Conservation (phyloP, 495 filamentous ascomycete species). For the Parathielavia hyrcaniae region DNA sequence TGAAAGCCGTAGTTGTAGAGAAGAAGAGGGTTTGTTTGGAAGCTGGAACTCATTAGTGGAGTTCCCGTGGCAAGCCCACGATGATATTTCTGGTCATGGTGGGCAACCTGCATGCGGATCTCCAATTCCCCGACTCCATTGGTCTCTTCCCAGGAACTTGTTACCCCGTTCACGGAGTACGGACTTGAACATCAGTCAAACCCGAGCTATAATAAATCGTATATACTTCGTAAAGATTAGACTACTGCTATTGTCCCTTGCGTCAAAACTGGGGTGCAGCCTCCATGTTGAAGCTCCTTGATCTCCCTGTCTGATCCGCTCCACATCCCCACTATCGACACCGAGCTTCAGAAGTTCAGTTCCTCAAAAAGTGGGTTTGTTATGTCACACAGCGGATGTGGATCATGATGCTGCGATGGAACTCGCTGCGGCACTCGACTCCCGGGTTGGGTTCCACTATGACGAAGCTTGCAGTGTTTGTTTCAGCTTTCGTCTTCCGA, state of each 20-base stretch:
- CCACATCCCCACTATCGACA: slow-evolving; percentile 1
- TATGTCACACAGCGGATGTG: not conserved
- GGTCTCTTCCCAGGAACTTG: not conserved
- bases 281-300: no score
- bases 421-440: slow-evolving; percentile 5
- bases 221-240: no score
- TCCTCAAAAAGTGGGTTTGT: not conserved
- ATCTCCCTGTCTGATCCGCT: not conserved
- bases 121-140: slow-evolving; percentile 5
- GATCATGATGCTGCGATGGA: slow-evolving; percentile 13
- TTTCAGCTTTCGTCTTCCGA: slow-evolving; percentile 2
- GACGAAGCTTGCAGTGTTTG: slow-evolving; percentile 4
- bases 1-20: not conserved
- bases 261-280: no score
- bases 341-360: not conserved
- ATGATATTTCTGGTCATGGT: not conserved
- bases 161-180: not conserved
- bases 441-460: slow-evolving; percentile 2
- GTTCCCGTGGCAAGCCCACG: slow-evolving; percentile 11
- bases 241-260: no score
- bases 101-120: slow-evolving; percentile 5
- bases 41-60: not conserved
- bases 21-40: not conserved
- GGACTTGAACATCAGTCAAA: not conserved
- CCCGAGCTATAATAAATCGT: no score